Base-by-base conservation (phyloP, 371 early-diverging fungal genomes). In the Basidiobolus heterosporus region DNA sequence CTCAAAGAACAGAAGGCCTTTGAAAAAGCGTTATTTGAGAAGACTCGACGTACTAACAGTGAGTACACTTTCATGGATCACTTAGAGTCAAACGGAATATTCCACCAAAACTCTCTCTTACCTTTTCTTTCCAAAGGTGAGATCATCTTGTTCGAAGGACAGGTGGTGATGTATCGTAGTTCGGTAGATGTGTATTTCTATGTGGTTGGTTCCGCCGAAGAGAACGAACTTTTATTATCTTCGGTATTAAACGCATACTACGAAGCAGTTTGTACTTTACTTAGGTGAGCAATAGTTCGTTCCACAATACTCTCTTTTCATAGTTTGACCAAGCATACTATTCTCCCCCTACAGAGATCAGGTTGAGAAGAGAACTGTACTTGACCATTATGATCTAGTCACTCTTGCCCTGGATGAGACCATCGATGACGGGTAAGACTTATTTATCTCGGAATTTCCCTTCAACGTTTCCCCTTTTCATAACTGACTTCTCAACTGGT, bases 341-440 rank as follows among this genome's bases (percentile, higher is more conserved):
- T 37, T 24, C 17, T 23, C 30, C 13, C 42, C 38, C 39, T 23
- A 9, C 68, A 82, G 82, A 65, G 78, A 75, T 48, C 90, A 88
- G 63, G 76, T 91, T 38, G 93, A 92, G 60, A 92, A 92, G 63
- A 78, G 91, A 40, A 69, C 79, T 38, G 66, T 94, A 13, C 64
- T 92, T 53, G 93, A 93, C 61, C 82, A 88, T 65, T 67, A 88
- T 47, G 97, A 96, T 64, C 63, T 88, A 40, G 85, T 88, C 1
- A 78, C 86, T 23, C 73, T 96, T 35, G 87, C 88, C 9, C 60
- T 96, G 48, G 97, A 96, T 65, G 97, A 96, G 59, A 81, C 85
- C 24, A 83, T 96, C 19, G 97, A 96, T 62, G 89, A 88, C 53
- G 97, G 97, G 87, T 87, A 69, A 60, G 61, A 36, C 15, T 48